Evolutionary conservation across 768 basidiomycete species (phyloP).

Genomic region (Podaxis mareebaensis): DNA sequence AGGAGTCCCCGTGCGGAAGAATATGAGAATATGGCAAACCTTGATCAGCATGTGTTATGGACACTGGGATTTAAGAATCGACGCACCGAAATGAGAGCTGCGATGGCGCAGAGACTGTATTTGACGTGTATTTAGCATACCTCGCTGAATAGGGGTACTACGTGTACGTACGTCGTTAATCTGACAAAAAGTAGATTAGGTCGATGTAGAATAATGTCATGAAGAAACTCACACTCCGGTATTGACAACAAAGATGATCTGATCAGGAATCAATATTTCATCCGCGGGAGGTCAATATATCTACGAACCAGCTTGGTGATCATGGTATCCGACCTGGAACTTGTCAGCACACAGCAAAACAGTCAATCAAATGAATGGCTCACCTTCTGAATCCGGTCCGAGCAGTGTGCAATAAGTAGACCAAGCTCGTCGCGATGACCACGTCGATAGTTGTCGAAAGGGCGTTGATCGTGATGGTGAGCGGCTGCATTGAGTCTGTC

Average conservation of each 20-base stretch:
- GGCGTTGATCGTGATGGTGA: constrained; percentile 54
- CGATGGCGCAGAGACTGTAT: constrained; percentile 44
- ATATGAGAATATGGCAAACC: too few relatives aligned
- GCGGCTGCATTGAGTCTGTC: constrained; percentile 27
- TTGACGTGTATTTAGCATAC: not conserved
- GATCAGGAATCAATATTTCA: not conserved
- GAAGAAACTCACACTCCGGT: constrained; percentile 42
- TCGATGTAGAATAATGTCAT: not conserved
- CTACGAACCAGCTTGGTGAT: constrained; percentile 45
- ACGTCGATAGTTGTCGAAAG: constrained; percentile 48
- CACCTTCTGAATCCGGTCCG: constrained; percentile 54
- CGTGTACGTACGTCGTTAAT: constrained; percentile 34
- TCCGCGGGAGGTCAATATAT: not conserved
- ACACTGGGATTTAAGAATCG: not conserved
- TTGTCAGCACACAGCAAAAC: not conserved
- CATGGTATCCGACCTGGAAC: constrained; percentile 45
- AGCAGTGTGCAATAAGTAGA: constrained; percentile 43
- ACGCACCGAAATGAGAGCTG: constrained; percentile 48
- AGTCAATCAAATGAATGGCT: not conserved
- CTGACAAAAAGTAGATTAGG: constrained; percentile 22
- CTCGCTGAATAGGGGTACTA: not conserved
- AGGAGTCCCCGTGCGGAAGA: too few relatives aligned
- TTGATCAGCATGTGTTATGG: not conserved
- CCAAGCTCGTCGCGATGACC: constrained; percentile 49
- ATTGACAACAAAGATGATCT: constrained; percentile 58